Evolutionary conservation across 345 rosid genomes (phyloP).

Genomic region (Corchorus capsularis): DNA sequence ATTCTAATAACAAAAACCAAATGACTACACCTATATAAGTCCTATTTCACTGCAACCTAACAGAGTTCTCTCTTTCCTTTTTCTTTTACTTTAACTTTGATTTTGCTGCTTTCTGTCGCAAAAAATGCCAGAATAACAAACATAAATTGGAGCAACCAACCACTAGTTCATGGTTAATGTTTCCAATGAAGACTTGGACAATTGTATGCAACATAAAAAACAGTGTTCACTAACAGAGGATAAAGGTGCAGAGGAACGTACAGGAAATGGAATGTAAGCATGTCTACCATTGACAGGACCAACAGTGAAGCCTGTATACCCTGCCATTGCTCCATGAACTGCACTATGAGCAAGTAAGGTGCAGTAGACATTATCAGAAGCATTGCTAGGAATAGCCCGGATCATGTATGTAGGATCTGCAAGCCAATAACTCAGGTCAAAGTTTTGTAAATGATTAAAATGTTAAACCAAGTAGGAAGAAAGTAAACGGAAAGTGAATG

Average conservation of each 20-base stretch:
- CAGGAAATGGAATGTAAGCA: constrained; percentile 72
- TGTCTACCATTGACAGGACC: constrained; percentile 86
- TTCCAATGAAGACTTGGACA: not conserved
- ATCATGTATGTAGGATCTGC: constrained; percentile 96
- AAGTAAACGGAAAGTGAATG: not conserved
- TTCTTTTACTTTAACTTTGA: not conserved
- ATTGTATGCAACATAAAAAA: not conserved
- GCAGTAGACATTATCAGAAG: constrained; percentile 89
- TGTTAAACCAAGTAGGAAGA: not conserved
- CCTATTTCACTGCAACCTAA: not conserved
- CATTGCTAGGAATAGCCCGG: constrained; percentile 78
- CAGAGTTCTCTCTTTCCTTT: not conserved
- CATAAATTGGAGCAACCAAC: not conserved
- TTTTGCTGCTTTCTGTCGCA: not conserved
- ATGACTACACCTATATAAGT: not conserved
- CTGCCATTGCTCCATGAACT: constrained; percentile 94
- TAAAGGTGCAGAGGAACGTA: constrained; percentile 33
- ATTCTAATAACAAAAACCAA: not conserved
- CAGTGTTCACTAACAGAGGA: not conserved
- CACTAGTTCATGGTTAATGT: not conserved
- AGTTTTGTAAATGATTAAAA: constrained; percentile 9
- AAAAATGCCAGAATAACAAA: not conserved
- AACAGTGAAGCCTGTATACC: constrained; percentile 77
- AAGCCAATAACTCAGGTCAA: constrained; percentile 20
- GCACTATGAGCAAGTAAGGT: constrained; percentile 89